phyloP scores from a whole-genome alignment of 2,329 filamentous ascomycete species.

The Arachnomyces sp. region DNA sequence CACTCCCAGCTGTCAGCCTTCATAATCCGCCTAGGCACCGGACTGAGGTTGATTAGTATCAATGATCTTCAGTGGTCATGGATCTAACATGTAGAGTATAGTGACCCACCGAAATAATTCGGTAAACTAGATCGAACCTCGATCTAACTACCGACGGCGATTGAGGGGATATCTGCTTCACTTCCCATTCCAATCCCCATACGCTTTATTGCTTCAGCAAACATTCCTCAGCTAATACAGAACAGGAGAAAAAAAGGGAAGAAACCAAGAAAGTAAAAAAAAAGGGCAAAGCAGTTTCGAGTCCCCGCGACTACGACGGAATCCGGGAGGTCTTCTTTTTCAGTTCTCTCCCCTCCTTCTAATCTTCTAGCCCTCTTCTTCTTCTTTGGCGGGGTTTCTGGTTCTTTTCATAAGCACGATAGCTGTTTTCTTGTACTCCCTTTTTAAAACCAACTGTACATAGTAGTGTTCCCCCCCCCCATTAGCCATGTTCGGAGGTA shows the following conservation, averaged over 20 bases:
- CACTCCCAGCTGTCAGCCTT: too few species aligned
- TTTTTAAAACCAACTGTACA: conserved; percentile 1
- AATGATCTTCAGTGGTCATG: conserved; percentile 1
- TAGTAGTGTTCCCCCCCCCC: neutral
- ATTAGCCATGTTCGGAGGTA: neutral
- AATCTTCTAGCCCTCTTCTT: neutral
- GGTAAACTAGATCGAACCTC: neutral
- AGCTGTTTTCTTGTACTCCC: neutral
- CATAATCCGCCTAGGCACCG: too few species aligned
- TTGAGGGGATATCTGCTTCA: too few species aligned
- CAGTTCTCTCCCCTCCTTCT: neutral
- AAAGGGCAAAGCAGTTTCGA: too few species aligned
- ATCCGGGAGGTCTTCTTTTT: too few species aligned
- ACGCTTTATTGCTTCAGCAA: too few species aligned
- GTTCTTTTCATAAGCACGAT: conserved; percentile 1
- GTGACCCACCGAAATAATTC: neutral
- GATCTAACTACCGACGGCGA: too few species aligned
- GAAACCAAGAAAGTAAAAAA: too few species aligned
- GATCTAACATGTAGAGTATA: conserved; percentile 1
- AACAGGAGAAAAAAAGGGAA: too few species aligned
- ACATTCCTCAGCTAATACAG: too few species aligned
- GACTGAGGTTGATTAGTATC: neutral
- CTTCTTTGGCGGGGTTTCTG: neutral
- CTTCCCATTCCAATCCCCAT: too few species aligned
- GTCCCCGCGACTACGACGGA: too few species aligned